Evolutionary conservation across 192 early-diverging fungal species (phyloP).

Genomic region (Fimicolochytrium jonesii): DNA sequence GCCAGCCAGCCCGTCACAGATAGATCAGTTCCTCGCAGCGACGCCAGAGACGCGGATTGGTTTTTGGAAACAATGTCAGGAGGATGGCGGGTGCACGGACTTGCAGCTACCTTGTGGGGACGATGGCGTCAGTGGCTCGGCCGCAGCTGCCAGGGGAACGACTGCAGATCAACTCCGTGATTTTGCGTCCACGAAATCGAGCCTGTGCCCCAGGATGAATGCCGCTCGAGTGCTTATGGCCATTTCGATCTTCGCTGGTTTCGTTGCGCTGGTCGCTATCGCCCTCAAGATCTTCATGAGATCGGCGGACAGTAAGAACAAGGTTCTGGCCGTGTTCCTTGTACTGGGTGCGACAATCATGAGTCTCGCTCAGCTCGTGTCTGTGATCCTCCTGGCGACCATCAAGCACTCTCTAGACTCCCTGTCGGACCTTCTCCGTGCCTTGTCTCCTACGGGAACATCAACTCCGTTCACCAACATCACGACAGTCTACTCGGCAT

Average conservation of each 20-base stretch:
- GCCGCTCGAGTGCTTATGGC: constrained; percentile 12
- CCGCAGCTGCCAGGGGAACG: too few species aligned
- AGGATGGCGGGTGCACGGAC: not conserved
- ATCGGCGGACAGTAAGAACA: not conserved
- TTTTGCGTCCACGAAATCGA: not conserved
- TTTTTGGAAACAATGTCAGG: constrained; percentile 8
- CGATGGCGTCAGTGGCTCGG: too few species aligned
- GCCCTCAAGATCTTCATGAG: not conserved
- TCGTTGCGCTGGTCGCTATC: not conserved
- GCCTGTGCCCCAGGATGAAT: constrained; percentile 10
- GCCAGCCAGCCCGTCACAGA: not conserved
- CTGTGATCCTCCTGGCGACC: not conserved
- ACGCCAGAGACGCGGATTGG: not conserved
- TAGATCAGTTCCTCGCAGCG: not conserved
- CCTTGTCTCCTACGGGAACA: not conserved
- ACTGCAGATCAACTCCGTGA: too few species aligned
- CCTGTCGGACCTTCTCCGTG: not conserved
- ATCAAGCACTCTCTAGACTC: not conserved
- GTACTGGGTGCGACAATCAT: not conserved
- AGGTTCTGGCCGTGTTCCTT: not conserved
- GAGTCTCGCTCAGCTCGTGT: not conserved
- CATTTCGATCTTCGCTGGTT: constrained; percentile 5
- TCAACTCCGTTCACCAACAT: not conserved
- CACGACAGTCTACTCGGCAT: not conserved
- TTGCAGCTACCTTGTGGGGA: constrained; percentile 10